phyloP scores from a whole-genome alignment of 2,329 filamentous ascomycete species.

The Neonectria punicea region DNA sequence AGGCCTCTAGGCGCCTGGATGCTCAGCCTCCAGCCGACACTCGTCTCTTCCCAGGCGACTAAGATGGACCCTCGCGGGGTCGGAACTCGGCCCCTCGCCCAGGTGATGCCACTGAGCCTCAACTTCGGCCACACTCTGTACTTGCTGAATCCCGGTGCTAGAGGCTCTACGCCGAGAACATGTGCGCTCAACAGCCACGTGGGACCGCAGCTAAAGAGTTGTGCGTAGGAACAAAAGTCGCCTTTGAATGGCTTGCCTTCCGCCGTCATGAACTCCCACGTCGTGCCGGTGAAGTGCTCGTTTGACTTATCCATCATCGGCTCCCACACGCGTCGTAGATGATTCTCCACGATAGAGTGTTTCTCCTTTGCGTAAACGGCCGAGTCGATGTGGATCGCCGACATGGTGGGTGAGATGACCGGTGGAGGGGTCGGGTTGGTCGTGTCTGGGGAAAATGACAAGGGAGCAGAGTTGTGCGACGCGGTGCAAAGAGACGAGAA shows the following conservation, averaged over 20 bases:
- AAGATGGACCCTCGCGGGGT: neutral
- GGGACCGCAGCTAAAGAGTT: slow-evolving; percentile 7
- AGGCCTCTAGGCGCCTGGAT: neutral
- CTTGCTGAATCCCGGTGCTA: neutral
- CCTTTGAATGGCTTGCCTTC: slow-evolving; percentile 11
- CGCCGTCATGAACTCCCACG: slow-evolving; percentile 13
- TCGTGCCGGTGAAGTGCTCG: slow-evolving; percentile 13
- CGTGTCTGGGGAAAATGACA: slow-evolving; percentile 7
- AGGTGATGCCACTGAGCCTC: neutral
- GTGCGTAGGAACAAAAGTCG: slow-evolving; percentile 7
- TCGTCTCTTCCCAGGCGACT: slow-evolving; percentile 4
- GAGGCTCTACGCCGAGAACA: slow-evolving; percentile 6
- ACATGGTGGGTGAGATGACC: slow-evolving; percentile 16
- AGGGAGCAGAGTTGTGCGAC: slow-evolving; percentile 9
- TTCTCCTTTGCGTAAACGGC: neutral
- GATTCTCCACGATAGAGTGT: neutral
- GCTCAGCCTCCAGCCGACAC: neutral
- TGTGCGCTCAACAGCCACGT: slow-evolving; percentile 8
- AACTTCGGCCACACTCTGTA: slow-evolving; percentile 8
- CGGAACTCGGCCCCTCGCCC: slow-evolving; percentile 8
- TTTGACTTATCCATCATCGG: slow-evolving; percentile 5
- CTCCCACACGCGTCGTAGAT: slow-evolving; percentile 11
- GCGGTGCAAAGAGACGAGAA: slow-evolving; percentile 4
- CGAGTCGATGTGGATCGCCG: slow-evolving; percentile 4
- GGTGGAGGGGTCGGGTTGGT: neutral